phyloP scores from a whole-genome alignment of 2,329 filamentous ascomycete species.

The Colletotrichum graminicola region DNA sequence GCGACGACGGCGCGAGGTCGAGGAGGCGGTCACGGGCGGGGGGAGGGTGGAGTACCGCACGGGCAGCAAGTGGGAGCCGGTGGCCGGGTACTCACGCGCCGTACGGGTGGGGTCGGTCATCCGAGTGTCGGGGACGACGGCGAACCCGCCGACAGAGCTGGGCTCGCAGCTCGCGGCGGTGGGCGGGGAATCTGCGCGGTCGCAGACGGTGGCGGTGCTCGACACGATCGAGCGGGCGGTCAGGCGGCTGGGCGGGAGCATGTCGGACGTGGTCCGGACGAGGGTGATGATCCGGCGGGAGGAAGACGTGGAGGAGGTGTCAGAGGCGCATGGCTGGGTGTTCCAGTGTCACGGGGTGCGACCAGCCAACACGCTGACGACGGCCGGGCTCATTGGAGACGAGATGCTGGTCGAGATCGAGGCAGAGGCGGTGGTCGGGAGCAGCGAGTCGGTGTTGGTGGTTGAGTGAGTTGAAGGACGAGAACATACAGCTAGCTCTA shows the following conservation, averaged over 20 bases:
- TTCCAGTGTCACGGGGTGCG: constrained; percentile 18
- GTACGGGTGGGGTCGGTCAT: not conserved
- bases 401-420: constrained; percentile 27
- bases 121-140: constrained; percentile 30
- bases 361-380: constrained; percentile 15
- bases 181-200: constrained; percentile 20
- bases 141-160: constrained; percentile 20
- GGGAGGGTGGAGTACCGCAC: constrained; percentile 21
- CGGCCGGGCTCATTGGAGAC: constrained; percentile 23
- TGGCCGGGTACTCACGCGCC: constrained; percentile 28
- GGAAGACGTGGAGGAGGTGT: constrained; percentile 22
- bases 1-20: not conserved
- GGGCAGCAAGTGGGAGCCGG: constrained; percentile 30
- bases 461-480: not conserved
- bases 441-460: constrained; percentile 10
- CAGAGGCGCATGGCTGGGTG: constrained; percentile 24
- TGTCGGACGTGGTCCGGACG: constrained; percentile 36
- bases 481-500: too few relatives aligned
- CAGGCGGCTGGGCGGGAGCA: constrained; percentile 13
- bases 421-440: constrained; percentile 17
- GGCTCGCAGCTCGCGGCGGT: not conserved
- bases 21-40: constrained; percentile 17
- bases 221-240: constrained; percentile 19
- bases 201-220: constrained; percentile 27
- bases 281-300: constrained; percentile 30